Evolutionary conservation across 2,329 filamentous ascomycete species (phyloP), one percentile per base, ranked within the genome.

Genomic region (Fragosphaeria purpurea): DNA sequence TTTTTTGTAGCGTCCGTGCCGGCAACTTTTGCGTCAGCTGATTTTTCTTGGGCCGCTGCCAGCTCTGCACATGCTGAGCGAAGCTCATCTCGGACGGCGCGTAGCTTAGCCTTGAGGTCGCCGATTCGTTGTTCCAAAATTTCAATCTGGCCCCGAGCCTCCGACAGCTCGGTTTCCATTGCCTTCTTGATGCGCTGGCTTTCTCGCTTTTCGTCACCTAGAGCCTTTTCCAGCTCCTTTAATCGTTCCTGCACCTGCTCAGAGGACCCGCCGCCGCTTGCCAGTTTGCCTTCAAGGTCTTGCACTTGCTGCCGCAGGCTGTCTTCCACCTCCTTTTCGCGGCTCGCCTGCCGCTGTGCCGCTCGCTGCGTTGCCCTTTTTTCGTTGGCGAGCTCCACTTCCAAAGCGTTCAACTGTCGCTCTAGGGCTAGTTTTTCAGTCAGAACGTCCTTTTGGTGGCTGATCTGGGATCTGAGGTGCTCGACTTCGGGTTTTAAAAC

Each of bases 311-410:
- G 59, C 37, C 60, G 58, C 4, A 66, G 58, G 12, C 56, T 60
- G 3, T 59, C 56, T 41, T 63, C 63, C 3, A 50, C 57, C 7
- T 59, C 53, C 10, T 40, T 65, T 46, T 75, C 72, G 6, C 54
- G 56, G 41, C 30, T 59, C 12, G 60, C 59, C 41, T 63, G 62
- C 38, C 56, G 70, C 42, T 70, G 62, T 5, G 66, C 63, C 4
- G 75, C 76, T 47, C 82, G 78, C 57, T 83, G 78, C 7, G 77
- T 72, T 4, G 81, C 76, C n/a, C 82, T 78, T 64, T 82, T 91
- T 63, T 93, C 87, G 57, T 86, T 87, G 56, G 90, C 87, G 2
- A 95, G 74, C 59, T 95, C 86, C 42, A 88, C 82, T 64, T 95
- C 86, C 3, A 90, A 66, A 2, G 83, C 81, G 60, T 77, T 83